Evolutionary conservation across 1,284 basidiomycete genomes (phyloP), one percentile per base, ranked within the genome.

Genomic region (Cryptococcus sp.): DNA sequence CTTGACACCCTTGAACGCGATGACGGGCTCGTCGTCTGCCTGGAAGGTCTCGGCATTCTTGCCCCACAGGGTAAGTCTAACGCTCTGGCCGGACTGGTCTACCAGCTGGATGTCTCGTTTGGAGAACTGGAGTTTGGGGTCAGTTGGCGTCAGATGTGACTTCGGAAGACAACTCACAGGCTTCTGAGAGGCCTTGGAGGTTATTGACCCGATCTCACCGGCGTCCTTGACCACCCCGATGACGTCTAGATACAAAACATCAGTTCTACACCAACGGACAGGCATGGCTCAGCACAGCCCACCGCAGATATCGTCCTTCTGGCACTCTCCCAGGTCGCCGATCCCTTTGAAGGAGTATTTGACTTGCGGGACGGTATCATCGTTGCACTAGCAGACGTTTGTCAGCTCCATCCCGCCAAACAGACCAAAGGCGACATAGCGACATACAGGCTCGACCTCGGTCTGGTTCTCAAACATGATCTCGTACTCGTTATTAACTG

Each of bases 1-100:
- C 77, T 89, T 94, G 68, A 92, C 91, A 21, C 91, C 89, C 79
- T 96, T 97, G 83, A 96, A 92, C 2, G 94, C 95, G 60, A 93
- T 82, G 20, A 96, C 85, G 11, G 89, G 84, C 53, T 79, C 64
- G 42, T 84, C 81, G 3, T 79, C 75, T 15, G 77, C 75, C 3
- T 75, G 75, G 72, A 87, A 98, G 46, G 83, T 83, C 72, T 98
- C 93, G 1, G 95, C 96, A 72, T 90, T 88, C 74, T 90, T 93
- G 33, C 95, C 96, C 95, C 96, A 99, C 6, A 98, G 80, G 2
- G 96, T 98, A 63, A 98, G 76, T 33, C 90, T 84, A 38, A 95
- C 87, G 36, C 86, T 85, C 73, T 82, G 91, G 35, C 83, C 83
- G 9, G 90, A 88, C 61, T 84, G 84, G 73, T 99, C 96, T 15